Evolutionary conservation across 352 stramenopile genomes (phyloP), one percentile per base, ranked within the genome.

Genomic region (Globisporangium yorkense): DNA sequence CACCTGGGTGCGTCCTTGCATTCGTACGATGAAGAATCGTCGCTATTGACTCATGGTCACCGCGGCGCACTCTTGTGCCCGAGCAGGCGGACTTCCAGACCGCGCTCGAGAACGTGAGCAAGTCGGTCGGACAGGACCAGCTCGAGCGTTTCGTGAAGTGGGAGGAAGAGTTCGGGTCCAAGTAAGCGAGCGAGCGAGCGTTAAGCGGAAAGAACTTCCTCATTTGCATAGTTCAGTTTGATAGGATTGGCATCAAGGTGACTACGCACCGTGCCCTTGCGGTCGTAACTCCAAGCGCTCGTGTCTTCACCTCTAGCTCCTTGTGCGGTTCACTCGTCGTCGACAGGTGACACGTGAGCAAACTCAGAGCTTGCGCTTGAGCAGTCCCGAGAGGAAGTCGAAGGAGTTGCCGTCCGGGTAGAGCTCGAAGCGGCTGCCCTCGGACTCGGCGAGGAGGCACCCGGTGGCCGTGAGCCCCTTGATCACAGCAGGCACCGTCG

Each of bases 331-430:
- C 24, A 8, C 13, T 40, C 27, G 24, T 33, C 27, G 24, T 39
- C 24, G 12, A 13, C 4, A 12, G 27, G 13, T 9, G 6, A 8
- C 29, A 20, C 12, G 24, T 35, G 20, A 31, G 24, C 24, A 24
- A 9, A 8, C 48, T 56, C 21, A 95, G 39, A 94, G 48, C 65
- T 96, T 96, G 65, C 87, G 84, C 66, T 90, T 94, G 54, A 96
- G 68, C 62, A 96, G 71, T 1, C 87, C 87, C 31, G 71, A 78
- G 46, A 96, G 70, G 55, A 96, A 94, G 66, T 96, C 87, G 48
- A 96, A 89, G 55, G 84, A 95, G 60, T 96, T 95, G 62, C 84
- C 88, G 54, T 96, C 88, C 15, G 88, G 88, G 63, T 95, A 96
- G 27, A 96, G 65, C 63, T 96, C 87, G 13, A 95, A 79, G 29